Percentiles rank a stretch among this genome's conserved stretches.
Evolutionary conservation across 371 early-diverging fungal genomes (phyloP).

Genomic region (Mucor lusitanicus): DNA sequence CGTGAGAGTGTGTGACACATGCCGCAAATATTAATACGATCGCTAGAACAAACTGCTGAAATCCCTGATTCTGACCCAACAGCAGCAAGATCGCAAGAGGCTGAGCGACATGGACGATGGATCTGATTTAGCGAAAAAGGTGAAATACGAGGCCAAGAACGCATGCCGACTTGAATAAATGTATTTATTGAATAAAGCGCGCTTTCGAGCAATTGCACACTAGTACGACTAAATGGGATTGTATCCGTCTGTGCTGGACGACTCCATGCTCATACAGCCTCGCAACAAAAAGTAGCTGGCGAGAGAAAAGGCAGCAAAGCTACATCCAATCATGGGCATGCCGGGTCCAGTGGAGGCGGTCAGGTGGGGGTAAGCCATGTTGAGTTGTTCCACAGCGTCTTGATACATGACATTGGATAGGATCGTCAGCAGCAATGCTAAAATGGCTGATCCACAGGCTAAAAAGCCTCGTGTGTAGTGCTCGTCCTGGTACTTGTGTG

Average conservation of each 20-base stretch:
- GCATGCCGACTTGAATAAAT: neutral
- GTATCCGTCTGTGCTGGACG: conserved; percentile 31
- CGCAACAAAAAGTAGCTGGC: conserved; percentile 31
- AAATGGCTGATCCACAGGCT: conserved; percentile 29
- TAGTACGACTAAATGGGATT: conserved; percentile 29
- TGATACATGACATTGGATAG: conserved; percentile 39
- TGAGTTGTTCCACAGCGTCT: conserved; percentile 34
- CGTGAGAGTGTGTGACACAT: no score
- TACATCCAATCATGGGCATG: conserved; percentile 36
- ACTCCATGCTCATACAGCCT: conserved; percentile 35
- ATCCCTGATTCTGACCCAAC: no score
- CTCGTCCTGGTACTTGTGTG: conserved; percentile 31
- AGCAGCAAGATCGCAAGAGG: no score
- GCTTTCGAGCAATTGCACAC: neutral
- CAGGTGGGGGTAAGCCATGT: conserved; percentile 37
- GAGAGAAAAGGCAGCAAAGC: conserved; percentile 32
- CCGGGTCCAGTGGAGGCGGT: conserved; percentile 37
- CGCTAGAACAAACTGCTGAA: no score
- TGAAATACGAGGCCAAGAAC: neutral
- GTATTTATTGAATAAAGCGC: neutral
- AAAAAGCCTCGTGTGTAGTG: conserved; percentile 46
- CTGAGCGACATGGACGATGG: no score
- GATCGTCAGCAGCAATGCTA: conserved; percentile 33
- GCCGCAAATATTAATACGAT: no score
- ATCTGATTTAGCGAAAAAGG: no score